Conservation (phyloP, 805 yeast genomes). For the Pichia thaimueangensis region DNA sequence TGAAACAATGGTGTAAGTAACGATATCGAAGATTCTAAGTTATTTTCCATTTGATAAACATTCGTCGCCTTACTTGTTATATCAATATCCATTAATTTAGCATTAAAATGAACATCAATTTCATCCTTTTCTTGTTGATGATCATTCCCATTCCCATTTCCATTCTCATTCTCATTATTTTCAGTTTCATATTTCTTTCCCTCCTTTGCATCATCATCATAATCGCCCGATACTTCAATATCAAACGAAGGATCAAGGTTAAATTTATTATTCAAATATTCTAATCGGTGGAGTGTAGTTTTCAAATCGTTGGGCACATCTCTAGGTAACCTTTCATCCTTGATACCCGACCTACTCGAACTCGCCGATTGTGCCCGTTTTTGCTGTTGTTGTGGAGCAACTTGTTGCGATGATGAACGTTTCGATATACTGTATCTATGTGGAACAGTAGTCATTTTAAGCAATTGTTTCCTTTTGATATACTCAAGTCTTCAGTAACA, state of each 20-base stretch:
- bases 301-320: background rate
- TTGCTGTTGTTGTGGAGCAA: constrained; percentile 1
- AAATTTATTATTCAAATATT: constrained; percentile 8
- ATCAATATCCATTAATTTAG: constrained; percentile 14
- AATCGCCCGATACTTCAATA: constrained; percentile 7
- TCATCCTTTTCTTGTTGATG: background rate
- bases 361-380: background rate
- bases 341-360: background rate
- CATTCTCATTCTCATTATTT: background rate
- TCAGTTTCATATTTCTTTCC: background rate
- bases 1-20: constrained; percentile 45
- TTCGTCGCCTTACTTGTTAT: constrained; percentile 10
- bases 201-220: background rate
- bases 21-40: constrained; percentile 12
- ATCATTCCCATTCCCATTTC: background rate
- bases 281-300: constrained; percentile 2
- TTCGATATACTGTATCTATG: constrained; percentile 8
- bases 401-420: constrained; percentile 3
- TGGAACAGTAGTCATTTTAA: background rate
- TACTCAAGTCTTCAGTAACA: too few species aligned
- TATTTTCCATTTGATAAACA: constrained; percentile 6
- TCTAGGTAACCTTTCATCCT: background rate
- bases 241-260: constrained; percentile 8
- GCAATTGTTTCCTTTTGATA: too few species aligned
- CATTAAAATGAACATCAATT: constrained; percentile 1